These are phyloP conservation scores for Pugionium dolabratum DNA, from an alignment of 345 rosid species.

Conservation along the genomic window DNA sequence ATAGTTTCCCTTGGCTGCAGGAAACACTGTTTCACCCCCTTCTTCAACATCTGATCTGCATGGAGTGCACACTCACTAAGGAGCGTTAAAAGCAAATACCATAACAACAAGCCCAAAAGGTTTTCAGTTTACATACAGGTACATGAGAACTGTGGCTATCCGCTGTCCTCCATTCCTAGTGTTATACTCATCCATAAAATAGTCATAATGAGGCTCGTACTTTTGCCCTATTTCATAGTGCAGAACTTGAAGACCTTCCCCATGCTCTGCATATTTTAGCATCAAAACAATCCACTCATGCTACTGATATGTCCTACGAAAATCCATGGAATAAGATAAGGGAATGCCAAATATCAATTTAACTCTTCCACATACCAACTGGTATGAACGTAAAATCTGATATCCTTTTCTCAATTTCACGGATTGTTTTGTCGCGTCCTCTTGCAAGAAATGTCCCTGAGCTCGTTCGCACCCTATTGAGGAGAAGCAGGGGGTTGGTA, in stretches of 20 bases:
- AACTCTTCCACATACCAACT: constrained; percentile 47
- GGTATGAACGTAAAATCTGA: constrained; percentile 90
- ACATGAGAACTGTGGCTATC: constrained; percentile 92
- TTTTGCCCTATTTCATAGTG: constrained; percentile 95
- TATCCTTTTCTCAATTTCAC: constrained; percentile 82
- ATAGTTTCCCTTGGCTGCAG: constrained; percentile 76
- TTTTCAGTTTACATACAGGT: constrained; percentile 63
- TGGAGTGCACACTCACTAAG: constrained; percentile 14
- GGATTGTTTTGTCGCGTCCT: constrained; percentile 73
- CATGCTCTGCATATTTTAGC: constrained; percentile 60
- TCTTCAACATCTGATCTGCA: constrained; percentile 95
- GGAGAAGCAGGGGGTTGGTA: constrained; percentile 17
- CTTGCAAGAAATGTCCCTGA: constrained; percentile 80
- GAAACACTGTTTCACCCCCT: constrained; percentile 97
- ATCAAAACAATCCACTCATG: constrained; percentile 13
- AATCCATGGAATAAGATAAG: constrained; percentile 8
- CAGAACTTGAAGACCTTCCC: constrained; percentile 95
- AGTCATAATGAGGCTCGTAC: constrained; percentile 93
- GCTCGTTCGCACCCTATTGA: constrained; percentile 80
- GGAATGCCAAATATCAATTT: neutral
- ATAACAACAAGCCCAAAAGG: neutral
- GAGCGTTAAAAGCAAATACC: constrained; percentile 9
- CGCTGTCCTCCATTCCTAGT: constrained; percentile 95
- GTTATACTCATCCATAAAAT: constrained; percentile 81
- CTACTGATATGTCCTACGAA: neutral